A percentile compares a stretch with the other conserved stretches of the same genome.
Evolutionary conservation across 768 basidiomycete species (phyloP).

Genomic region (Kwoniella mangroviensis): DNA sequence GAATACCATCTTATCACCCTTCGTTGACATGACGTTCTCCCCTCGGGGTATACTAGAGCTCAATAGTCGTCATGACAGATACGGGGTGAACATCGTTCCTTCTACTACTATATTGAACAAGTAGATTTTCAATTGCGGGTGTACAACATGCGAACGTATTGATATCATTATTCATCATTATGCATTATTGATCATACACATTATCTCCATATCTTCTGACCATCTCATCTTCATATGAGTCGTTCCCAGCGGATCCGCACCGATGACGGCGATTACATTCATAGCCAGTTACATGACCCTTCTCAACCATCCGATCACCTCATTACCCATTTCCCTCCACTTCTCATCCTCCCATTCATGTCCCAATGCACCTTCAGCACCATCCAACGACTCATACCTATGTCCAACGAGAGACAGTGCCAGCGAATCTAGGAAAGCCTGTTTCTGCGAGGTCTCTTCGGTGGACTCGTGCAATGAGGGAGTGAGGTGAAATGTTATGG

Average conservation of each 20-base stretch:
- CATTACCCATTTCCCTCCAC: conserved; percentile 16
- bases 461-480: conserved; percentile 2
- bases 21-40: conserved; percentile 41
- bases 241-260: no score
- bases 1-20: conserved; percentile 29
- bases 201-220: no score
- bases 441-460: conserved; percentile 15
- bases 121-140: no score
- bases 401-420: conserved; percentile 35
- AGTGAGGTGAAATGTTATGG: conserved; percentile 32
- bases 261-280: not conserved
- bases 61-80: conserved; percentile 53
- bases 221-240: no score
- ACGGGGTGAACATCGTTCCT: conserved; percentile 49
- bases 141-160: no score
- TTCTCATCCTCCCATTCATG: conserved; percentile 11
- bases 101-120: not conserved
- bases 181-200: no score
- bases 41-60: conserved; percentile 29
- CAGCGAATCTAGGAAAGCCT: conserved; percentile 38
- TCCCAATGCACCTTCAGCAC: conserved; percentile 23
- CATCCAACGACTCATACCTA: conserved; percentile 41
- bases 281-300: conserved; percentile 32
- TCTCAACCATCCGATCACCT: conserved; percentile 41
- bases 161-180: no score